These are phyloP conservation scores for Synchytrium microbalum DNA, from an alignment of 371 early-diverging fungal species.

Conservation along the genomic window DNA sequence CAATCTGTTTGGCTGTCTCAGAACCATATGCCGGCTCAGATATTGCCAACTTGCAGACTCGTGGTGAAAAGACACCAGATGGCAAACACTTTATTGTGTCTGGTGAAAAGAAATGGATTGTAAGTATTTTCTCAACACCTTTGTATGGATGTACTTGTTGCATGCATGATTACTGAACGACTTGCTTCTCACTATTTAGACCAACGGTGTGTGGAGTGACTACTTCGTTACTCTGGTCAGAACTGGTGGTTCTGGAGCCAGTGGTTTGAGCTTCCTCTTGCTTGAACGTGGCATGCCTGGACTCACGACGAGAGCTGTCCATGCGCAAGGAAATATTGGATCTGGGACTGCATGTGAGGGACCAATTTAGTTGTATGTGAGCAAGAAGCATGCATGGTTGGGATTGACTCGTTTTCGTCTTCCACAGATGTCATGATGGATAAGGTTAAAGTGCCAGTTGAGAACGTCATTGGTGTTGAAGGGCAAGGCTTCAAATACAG, in stretches of 20 bases:
- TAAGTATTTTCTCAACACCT: no score
- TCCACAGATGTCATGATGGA: no score
- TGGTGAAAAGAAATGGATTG: constrained; percentile 43
- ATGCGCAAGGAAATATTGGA: no score
- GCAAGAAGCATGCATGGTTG: no score
- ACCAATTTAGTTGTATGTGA: no score
- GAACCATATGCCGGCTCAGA: constrained; percentile 37
- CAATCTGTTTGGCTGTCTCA: constrained; percentile 31
- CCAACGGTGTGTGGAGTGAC: constrained; percentile 20
- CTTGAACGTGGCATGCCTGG: constrained; percentile 36
- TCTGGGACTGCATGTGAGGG: no score
- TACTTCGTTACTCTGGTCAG: constrained; percentile 43
- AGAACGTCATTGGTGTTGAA: no score
- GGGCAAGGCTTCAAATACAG: no score
- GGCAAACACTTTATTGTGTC: constrained; percentile 49
- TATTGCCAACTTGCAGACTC: constrained; percentile 33
- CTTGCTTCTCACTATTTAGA: not conserved
- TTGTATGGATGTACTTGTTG: not conserved
- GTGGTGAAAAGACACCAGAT: constrained; percentile 29
- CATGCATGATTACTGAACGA: not conserved
- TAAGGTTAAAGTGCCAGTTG: no score
- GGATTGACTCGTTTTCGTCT: no score
- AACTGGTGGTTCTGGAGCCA: constrained; percentile 27
- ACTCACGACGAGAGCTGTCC: no score
- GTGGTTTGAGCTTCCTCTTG: constrained; percentile 40